These are phyloP conservation scores for Linnemannia schmuckeri DNA, from an alignment of 192 early-diverging fungal genomes.

Conservation along the genomic window DNA sequence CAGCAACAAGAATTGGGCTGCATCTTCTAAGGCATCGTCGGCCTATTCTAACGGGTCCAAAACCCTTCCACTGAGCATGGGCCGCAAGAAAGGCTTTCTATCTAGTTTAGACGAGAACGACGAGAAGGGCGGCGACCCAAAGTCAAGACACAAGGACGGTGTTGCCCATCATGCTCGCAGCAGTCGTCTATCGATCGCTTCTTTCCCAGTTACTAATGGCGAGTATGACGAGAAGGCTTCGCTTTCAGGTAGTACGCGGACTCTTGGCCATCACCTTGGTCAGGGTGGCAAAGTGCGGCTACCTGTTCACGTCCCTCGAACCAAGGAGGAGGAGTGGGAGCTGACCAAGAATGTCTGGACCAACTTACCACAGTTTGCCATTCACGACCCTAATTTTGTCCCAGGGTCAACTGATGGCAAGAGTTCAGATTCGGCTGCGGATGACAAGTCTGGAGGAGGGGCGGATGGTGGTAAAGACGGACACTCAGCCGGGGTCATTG, in stretches of 20 bases:
- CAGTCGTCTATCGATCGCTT: constrained; percentile 35
- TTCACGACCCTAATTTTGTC: constrained; percentile 34
- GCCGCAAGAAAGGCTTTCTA: constrained; percentile 44
- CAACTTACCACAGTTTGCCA: constrained; percentile 44
- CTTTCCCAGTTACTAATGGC: constrained; percentile 11
- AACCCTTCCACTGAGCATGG: constrained; percentile 34
- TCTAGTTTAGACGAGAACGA: constrained; percentile 29
- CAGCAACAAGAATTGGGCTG: not conserved
- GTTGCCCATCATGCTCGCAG: constrained; percentile 23
- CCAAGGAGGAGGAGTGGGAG: constrained; percentile 45
- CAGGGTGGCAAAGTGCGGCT: constrained; percentile 34
- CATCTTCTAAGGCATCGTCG: not conserved
- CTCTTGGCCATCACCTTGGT: not conserved
- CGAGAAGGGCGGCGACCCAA: constrained; percentile 10
- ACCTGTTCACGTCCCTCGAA: constrained; percentile 21
- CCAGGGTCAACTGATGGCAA: constrained; percentile 5
- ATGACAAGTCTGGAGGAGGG: not conserved
- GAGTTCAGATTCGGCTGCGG: not conserved
- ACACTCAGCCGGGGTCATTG: not conserved
- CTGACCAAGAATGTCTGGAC: constrained; percentile 54
- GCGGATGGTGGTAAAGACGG: not conserved
- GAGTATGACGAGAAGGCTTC: constrained; percentile 38
- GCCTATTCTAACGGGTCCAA: constrained; percentile 35
- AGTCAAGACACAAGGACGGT: constrained; percentile 22
- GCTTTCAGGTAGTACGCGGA: not conserved